These are phyloP conservation scores for Cephaloascus albidus DNA, from an alignment of 805 yeast genomes.

Conservation along the genomic window DNA sequence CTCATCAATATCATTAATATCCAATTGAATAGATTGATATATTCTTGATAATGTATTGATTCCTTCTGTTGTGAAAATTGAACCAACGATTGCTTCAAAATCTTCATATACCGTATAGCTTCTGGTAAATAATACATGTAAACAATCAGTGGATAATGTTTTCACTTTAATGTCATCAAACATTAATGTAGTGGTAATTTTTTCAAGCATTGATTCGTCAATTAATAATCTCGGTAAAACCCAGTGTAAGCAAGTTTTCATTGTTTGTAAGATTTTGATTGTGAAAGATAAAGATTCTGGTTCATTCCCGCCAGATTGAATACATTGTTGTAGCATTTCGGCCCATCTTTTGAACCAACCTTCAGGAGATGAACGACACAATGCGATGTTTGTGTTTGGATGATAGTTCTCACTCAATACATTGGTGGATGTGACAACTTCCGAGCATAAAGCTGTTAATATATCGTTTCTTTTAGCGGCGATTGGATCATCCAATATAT, in stretches of 20 bases:
- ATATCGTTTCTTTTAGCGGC: slow-evolving; percentile 74
- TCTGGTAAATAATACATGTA: slow-evolving; percentile 82
- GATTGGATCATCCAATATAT: slow-evolving; percentile 82
- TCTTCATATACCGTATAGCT: slow-evolving; percentile 57
- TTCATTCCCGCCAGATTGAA: slow-evolving; percentile 18
- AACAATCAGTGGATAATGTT: slow-evolving; percentile 81
- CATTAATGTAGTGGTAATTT: slow-evolving; percentile 51
- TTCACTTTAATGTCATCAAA: slow-evolving; percentile 58
- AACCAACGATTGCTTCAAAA: slow-evolving; percentile 69
- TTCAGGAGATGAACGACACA: slow-evolving; percentile 57
- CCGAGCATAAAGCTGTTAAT: slow-evolving; percentile 74
- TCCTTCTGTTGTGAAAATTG: slow-evolving; percentile 69
- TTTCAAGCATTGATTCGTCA: slow-evolving; percentile 52
- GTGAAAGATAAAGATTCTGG: slow-evolving; percentile 34
- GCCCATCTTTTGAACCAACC: slow-evolving; percentile 88
- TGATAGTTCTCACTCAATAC: slow-evolving; percentile 58
- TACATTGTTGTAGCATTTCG: slow-evolving; percentile 21
- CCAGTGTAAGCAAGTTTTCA: slow-evolving; percentile 91
- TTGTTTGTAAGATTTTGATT: slow-evolving; percentile 64
- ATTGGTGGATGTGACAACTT: slow-evolving; percentile 65
- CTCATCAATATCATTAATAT: slow-evolving; percentile 71
- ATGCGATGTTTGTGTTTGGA: slow-evolving; percentile 50
- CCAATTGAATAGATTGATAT: slow-evolving; percentile 49
- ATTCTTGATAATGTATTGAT: slow-evolving; percentile 57
- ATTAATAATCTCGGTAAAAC: slow-evolving; percentile 69